These are phyloP conservation scores for Saturnispora bothae DNA, from an alignment of 805 yeast genomes.

Conservation along the genomic window DNA sequence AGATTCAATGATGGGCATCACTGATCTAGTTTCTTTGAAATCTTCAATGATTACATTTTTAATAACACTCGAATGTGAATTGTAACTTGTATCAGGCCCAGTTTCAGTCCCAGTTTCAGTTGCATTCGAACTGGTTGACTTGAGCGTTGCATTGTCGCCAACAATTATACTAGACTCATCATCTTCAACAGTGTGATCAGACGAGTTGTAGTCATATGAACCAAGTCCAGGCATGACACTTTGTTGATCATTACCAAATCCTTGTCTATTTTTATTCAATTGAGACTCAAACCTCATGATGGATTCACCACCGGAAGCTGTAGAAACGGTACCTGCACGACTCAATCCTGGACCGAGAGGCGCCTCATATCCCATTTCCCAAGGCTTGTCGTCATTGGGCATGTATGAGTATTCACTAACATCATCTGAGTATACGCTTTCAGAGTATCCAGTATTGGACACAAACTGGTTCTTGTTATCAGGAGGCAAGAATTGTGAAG, in stretches of 20 bases:
- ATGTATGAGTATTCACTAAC: conserved; percentile 17
- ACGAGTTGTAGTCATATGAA: not conserved
- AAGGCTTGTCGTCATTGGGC: conserved; percentile 17
- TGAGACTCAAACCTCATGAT: conserved; percentile 4
- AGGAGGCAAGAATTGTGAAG: conserved; percentile 3
- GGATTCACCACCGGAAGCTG: not conserved
- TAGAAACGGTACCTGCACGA: not conserved
- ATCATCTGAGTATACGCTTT: conserved; percentile 8
- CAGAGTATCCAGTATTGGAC: conserved; percentile 8
- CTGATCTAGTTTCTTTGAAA: not conserved
- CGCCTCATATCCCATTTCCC: conserved; percentile 11
- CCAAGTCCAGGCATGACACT: not conserved
- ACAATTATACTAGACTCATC: conserved; percentile 13
- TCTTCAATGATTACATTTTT: not conserved
- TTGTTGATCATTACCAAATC: not conserved
- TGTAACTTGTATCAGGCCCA: not conserved
- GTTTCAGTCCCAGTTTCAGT: not conserved
- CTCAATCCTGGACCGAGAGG: not conserved
- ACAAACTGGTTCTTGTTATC: conserved; percentile 8
- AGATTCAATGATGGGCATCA: not conserved
- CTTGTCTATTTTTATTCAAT: conserved; percentile 2
- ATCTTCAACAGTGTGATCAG: not conserved
- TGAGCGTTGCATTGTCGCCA: conserved; percentile 16
- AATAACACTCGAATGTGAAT: not conserved
- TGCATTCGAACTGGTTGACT: not conserved